Percentiles rank a stretch among this genome's conserved stretches.
Conservation (phyloP, 495 filamentous ascomycete genomes). For the Xylaria bambusicola region DNA sequence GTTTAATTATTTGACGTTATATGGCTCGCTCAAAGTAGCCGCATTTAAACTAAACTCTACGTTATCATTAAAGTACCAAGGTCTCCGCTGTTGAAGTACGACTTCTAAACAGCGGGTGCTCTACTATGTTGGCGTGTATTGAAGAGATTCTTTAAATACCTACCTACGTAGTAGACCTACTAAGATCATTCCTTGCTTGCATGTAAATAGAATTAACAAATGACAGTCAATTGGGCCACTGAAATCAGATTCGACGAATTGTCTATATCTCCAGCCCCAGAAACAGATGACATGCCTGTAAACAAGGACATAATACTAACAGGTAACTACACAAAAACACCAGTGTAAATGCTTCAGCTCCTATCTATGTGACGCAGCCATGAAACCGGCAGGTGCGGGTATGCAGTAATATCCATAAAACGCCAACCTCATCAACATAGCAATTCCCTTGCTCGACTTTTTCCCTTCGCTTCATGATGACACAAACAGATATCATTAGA, state of each 20-base stretch:
- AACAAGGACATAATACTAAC: slow-evolving; percentile 6
- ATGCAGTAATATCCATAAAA: slow-evolving; percentile 21
- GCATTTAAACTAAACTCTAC: neutral
- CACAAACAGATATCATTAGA: slow-evolving; percentile 26
- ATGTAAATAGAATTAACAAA: neutral
- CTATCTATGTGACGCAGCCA: slow-evolving; percentile 18
- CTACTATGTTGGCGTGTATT: too few relatives aligned
- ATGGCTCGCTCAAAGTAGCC: too few relatives aligned
- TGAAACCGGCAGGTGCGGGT: slow-evolving; percentile 8
- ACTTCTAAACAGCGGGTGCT: neutral
- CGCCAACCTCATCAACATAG: slow-evolving; percentile 15
- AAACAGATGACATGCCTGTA: slow-evolving; percentile 6
- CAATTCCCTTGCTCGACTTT: neutral
- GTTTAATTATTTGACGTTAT: too few relatives aligned
- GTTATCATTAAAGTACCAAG: neutral
- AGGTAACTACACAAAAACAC: slow-evolving; percentile 32
- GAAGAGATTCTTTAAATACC: neutral
- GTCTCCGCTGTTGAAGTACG: neutral
- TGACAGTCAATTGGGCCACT: neutral
- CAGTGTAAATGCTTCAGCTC: slow-evolving; percentile 35
- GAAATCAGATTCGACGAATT: too few relatives aligned
- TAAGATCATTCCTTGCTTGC: too few relatives aligned
- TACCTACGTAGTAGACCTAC: too few relatives aligned
- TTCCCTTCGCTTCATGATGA: slow-evolving; percentile 14
- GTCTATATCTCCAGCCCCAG: neutral